Evolutionary conservation across 176 grass and related monocot genomes (phyloP).

Genomic region (Lolium perenne): DNA sequence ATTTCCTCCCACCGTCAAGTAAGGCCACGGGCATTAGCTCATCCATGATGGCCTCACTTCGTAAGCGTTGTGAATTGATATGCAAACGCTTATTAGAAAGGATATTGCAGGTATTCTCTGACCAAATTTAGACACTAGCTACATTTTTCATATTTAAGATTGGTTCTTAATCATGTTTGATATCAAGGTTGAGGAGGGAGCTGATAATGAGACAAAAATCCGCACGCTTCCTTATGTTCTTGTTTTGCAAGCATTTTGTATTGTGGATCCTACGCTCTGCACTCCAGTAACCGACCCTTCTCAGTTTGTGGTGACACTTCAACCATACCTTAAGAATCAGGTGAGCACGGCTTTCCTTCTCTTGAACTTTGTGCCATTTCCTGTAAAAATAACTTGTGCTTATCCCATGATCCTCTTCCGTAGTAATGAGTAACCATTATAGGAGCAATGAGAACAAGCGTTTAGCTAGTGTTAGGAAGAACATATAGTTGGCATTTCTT

Average conservation of each 20-base stretch:
- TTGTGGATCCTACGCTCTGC: constrained; percentile 91
- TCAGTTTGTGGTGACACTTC: constrained; percentile 97
- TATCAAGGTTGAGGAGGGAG: constrained; percentile 86
- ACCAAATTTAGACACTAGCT: constrained; percentile 22
- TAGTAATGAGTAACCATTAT: not conserved
- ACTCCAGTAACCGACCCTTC: constrained; percentile 91
- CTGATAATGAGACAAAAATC: constrained; percentile 73
- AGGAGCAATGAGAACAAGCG: not conserved
- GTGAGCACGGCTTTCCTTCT: constrained; percentile 49
- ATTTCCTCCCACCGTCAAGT: constrained; percentile 97
- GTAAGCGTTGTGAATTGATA: constrained; percentile 87
- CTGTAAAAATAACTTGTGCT: constrained; percentile 31
- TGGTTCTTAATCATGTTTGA: constrained; percentile 37
- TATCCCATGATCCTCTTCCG: constrained; percentile 29
- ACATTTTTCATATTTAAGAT: constrained; percentile 37
- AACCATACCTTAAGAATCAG: constrained; percentile 98
- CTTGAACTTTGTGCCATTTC: constrained; percentile 34
- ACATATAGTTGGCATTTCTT: constrained; percentile 11
- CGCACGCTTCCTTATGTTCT: constrained; percentile 88
- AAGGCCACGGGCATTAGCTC: constrained; percentile 83
- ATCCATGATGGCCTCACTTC: constrained; percentile 66
- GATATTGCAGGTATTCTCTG: constrained; percentile 89
- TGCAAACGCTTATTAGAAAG: constrained; percentile 93
- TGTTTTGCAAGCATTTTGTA: constrained; percentile 97
- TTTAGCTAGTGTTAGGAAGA: constrained; percentile 8